Conservation (phyloP, 257 asterid species). For the Solanum boliviense region DNA sequence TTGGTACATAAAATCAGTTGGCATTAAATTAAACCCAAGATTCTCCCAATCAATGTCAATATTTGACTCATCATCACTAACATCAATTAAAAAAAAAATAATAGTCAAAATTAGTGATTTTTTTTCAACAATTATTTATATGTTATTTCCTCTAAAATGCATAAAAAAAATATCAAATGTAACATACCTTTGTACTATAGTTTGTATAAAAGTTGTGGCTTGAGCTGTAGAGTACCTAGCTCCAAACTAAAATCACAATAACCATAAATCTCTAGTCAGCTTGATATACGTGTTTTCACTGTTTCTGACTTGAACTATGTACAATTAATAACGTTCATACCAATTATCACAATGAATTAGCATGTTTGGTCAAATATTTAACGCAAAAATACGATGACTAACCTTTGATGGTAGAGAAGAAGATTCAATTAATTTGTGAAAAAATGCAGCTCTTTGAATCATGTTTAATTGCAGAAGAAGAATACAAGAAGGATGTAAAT, state of each 20-base stretch:
- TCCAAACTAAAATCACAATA: slow-evolving; percentile 19
- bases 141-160: background rate
- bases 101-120: background rate
- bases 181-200: background rate
- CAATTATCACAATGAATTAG: background rate
- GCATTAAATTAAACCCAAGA: slow-evolving; percentile 43
- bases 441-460: background rate
- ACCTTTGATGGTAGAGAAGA: background rate
- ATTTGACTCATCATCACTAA: slow-evolving; percentile 21
- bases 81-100: background rate
- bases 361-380: background rate
- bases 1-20: slow-evolving; percentile 61
- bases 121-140: background rate
- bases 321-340: background rate
- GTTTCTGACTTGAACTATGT: background rate
- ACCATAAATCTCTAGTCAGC: background rate
- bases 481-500: background rate
- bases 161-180: background rate
- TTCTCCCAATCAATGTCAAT: slow-evolving; percentile 47
- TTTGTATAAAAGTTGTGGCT: slow-evolving; percentile 5
- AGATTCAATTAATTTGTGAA: background rate
- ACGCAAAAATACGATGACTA: background rate
- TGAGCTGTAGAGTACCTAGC: slow-evolving; percentile 12
- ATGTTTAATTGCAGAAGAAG: background rate
- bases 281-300: background rate